Conservation (phyloP, 768 basidiomycete species). For the Daedaleopsis sinensis region DNA sequence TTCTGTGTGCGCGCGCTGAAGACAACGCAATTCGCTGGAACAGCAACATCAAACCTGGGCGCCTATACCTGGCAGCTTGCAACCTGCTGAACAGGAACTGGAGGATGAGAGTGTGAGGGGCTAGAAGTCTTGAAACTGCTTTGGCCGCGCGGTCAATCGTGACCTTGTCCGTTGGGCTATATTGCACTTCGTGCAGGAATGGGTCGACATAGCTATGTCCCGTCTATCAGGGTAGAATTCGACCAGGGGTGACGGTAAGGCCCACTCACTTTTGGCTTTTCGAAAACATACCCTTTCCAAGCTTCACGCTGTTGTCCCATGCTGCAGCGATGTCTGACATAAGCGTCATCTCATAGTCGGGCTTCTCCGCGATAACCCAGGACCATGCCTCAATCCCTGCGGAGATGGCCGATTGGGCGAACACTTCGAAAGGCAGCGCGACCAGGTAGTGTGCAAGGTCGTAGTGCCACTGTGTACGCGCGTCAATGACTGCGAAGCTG, state of each 20-base stretch:
- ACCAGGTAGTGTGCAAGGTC: constrained; percentile 88
- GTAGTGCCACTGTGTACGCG: constrained; percentile 66
- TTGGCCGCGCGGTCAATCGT: constrained; percentile 72
- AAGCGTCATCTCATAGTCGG: constrained; percentile 77
- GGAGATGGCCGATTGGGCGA: constrained; percentile 83
- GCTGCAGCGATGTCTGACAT: constrained; percentile 86
- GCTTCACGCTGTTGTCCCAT: constrained; percentile 83
- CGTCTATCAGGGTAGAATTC: constrained; percentile 1
- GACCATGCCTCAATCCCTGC: constrained; percentile 95
- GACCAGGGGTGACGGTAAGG: too few relatives aligned
- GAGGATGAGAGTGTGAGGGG: constrained; percentile 82
- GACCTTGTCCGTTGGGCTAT: constrained; percentile 88
- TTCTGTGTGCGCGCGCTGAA: constrained; percentile 69
- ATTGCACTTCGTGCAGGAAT: constrained; percentile 82
- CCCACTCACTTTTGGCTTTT: constrained; percentile 71
- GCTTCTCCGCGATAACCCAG: constrained; percentile 90
- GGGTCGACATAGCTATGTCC: constrained; percentile 81
- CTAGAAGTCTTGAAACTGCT: constrained; percentile 73
- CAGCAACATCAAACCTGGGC: constrained; percentile 81
- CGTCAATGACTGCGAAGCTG: background rate
- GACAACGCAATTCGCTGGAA: constrained; percentile 84
- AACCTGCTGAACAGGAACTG: constrained; percentile 90
- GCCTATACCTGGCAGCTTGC: constrained; percentile 90
- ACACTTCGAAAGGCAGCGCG: constrained; percentile 83
- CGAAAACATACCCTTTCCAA: constrained; percentile 84